Conservation (phyloP, 2,329 filamentous ascomycete species). For the Capronia coronata region DNA sequence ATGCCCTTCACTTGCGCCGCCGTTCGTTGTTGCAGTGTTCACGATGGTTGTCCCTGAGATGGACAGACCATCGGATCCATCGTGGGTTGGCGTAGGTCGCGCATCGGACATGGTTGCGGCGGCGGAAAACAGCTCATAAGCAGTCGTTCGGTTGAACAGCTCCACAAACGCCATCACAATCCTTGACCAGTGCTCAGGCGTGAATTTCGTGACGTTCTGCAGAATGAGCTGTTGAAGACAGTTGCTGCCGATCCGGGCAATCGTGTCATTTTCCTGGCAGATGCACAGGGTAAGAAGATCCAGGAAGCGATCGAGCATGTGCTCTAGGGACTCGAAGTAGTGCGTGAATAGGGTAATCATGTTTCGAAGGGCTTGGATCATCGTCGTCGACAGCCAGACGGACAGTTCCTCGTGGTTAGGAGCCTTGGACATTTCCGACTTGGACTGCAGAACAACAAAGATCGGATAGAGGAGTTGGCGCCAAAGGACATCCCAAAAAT, state of each 20-base stretch:
- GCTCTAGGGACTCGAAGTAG: slow-evolving; percentile 91
- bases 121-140: slow-evolving; percentile 92
- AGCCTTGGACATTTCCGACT: slow-evolving; percentile 92
- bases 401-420: slow-evolving; percentile 94
- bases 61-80: slow-evolving; percentile 24
- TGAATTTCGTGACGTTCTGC: slow-evolving; percentile 92
- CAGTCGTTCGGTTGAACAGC: slow-evolving; percentile 88
- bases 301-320: slow-evolving; percentile 96
- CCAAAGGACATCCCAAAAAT: slow-evolving; percentile 99
- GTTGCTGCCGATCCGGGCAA: slow-evolving; percentile 95
- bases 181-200: slow-evolving; percentile 79
- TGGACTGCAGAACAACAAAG: slow-evolving; percentile 94
- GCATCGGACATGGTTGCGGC: slow-evolving; percentile 46
- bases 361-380: slow-evolving; percentile 96
- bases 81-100: slow-evolving; percentile 20
- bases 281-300: slow-evolving; percentile 93
- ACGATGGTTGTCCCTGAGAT: slow-evolving; percentile 27
- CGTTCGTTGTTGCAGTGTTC: slow-evolving; percentile 33
- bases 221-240: slow-evolving; percentile 94
- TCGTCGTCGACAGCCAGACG: slow-evolving; percentile 97
- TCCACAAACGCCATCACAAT: slow-evolving; percentile 95
- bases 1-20: slow-evolving; percentile 11
- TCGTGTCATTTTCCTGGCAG: slow-evolving; percentile 97
- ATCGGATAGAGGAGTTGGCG: slow-evolving; percentile 94
- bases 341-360: slow-evolving; percentile 99